phyloP scores from a whole-genome alignment of 768 basidiomycete genomes.

The Boletus bicolor region DNA sequence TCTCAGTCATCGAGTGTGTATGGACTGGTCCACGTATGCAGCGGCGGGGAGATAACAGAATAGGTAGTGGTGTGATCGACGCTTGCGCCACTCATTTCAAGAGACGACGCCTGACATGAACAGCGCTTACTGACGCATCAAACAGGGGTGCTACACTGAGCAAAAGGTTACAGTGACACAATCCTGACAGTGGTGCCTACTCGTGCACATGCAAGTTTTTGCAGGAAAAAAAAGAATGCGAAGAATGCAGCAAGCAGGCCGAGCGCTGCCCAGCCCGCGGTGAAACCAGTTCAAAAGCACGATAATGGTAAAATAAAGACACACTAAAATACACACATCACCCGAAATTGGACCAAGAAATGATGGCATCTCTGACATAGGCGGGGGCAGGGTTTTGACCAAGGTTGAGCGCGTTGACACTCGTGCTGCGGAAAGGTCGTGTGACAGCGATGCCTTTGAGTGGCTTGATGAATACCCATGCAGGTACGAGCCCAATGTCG shows the following conservation, averaged over 20 bases:
- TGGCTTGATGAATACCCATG: slow-evolving; percentile 72
- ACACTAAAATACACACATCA: neutral
- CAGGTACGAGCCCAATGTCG: slow-evolving; percentile 71
- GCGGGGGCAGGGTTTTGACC: slow-evolving; percentile 30
- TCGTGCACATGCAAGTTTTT: too few relatives aligned
- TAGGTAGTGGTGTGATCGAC: too few relatives aligned
- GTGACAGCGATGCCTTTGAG: slow-evolving; percentile 56
- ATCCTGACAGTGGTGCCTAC: neutral
- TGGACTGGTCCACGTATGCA: too few relatives aligned
- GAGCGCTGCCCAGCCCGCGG: neutral
- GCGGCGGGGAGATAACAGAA: too few relatives aligned
- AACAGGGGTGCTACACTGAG: neutral
- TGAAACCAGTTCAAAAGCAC: neutral
- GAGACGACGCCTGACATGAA: neutral
- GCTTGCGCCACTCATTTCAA: neutral
- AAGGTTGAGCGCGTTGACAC: slow-evolving; percentile 47
- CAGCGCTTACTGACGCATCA: neutral
- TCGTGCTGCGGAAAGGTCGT: slow-evolving; percentile 61
- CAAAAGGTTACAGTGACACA: neutral
- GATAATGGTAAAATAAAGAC: neutral
- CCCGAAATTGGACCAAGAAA: slow-evolving; percentile 53
- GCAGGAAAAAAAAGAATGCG: neutral
- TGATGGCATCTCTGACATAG: slow-evolving; percentile 44
- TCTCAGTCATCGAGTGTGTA: neutral
- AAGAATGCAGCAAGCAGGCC: neutral